Conservation (phyloP, 83 land plant genomes). For the Isoetes engelmannii region DNA sequence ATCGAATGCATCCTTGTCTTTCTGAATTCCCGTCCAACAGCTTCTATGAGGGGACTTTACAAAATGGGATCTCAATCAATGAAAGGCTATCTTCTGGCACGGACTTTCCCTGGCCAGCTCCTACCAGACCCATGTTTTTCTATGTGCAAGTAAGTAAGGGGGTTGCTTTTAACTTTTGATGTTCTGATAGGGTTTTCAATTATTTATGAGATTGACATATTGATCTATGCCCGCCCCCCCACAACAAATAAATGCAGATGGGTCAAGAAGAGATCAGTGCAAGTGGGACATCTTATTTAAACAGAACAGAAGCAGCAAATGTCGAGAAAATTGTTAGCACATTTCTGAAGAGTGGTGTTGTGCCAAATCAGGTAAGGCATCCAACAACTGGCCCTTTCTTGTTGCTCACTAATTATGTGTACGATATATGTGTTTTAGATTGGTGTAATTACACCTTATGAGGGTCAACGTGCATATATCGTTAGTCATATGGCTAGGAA, state of each 20-base stretch:
- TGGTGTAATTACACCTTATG: conserved; percentile 98
- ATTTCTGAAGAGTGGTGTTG: conserved; percentile 89
- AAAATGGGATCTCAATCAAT: conserved; percentile 88
- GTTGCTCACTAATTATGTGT: too few relatives aligned
- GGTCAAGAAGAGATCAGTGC: conserved; percentile 99
- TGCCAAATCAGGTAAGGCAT: conserved; percentile 73
- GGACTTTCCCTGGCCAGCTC: conserved; percentile 99
- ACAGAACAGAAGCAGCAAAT: conserved; percentile 95
- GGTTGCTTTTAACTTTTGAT: too few relatives aligned
- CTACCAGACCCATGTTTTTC: conserved; percentile 96
- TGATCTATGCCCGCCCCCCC: neutral
- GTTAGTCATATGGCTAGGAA: conserved; percentile 96
- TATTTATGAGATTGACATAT: too few relatives aligned
- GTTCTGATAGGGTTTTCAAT: too few relatives aligned
- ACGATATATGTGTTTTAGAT: conserved; percentile 41
- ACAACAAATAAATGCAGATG: conserved; percentile 43
- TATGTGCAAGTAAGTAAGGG: conserved; percentile 76
- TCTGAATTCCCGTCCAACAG: conserved; percentile 98
- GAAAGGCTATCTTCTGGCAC: conserved; percentile 80
- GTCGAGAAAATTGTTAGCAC: conserved; percentile 98
- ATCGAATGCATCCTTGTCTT: conserved; percentile 96
- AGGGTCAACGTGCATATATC: conserved; percentile 98
- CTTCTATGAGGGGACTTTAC: conserved; percentile 98
- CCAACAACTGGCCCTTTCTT: neutral
- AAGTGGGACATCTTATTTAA: conserved; percentile 93